Conservation (phyloP, 371 early-diverging fungal genomes). For the Globomyces sp. region DNA sequence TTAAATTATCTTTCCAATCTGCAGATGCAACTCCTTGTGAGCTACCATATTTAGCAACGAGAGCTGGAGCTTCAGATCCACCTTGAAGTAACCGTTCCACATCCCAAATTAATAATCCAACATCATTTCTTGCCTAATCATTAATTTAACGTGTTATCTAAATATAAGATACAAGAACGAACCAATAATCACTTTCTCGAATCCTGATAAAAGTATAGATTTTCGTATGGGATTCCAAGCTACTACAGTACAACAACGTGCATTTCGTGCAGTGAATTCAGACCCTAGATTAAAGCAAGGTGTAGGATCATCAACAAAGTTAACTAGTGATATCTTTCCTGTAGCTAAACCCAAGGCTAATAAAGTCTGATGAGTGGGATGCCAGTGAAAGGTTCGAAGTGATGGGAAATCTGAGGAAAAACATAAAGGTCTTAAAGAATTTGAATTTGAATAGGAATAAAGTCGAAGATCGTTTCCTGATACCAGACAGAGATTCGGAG, state of each 20-base stretch:
- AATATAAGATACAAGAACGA: neutral
- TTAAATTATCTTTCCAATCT: slow-evolving; percentile 62
- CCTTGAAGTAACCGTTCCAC: slow-evolving; percentile 18
- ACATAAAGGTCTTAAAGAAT: neutral
- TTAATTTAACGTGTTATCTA: neutral
- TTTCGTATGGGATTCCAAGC: slow-evolving; percentile 65
- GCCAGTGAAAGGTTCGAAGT: slow-evolving; percentile 13
- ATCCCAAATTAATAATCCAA: slow-evolving; percentile 76
- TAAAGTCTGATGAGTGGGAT: slow-evolving; percentile 15
- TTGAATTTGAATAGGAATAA: slow-evolving; percentile 4
- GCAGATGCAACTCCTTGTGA: slow-evolving; percentile 72
- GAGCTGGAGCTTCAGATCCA: neutral
- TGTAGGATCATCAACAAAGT: slow-evolving; percentile 24
- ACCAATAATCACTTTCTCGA: slow-evolving; percentile 59
- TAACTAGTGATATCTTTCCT: slow-evolving; percentile 44
- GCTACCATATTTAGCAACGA: slow-evolving; percentile 63
- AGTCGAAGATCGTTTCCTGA: slow-evolving; percentile 11
- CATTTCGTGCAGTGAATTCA: neutral
- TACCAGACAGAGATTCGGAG: neutral
- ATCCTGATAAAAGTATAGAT: slow-evolving; percentile 62
- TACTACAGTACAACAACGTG: slow-evolving; percentile 72
- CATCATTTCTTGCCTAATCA: slow-evolving; percentile 52
- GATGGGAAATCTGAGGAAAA: slow-evolving; percentile 21
- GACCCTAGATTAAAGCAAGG: no score
- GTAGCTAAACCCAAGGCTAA: slow-evolving; percentile 27